Evolutionary conservation across 306 rosid species (phyloP), one percentile per base, ranked within the genome.

Genomic region (Medicago ruthenica): DNA sequence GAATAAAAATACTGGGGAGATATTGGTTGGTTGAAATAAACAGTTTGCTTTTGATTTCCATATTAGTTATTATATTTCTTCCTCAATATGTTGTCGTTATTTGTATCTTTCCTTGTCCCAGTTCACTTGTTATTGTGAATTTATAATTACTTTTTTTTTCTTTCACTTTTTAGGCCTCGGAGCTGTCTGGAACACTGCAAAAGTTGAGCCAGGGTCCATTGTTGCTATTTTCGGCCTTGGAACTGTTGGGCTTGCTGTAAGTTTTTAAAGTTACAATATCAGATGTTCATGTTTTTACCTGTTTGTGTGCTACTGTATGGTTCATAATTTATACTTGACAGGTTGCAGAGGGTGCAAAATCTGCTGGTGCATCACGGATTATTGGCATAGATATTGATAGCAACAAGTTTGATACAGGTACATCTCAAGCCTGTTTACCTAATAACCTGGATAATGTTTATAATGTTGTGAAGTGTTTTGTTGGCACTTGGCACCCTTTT

Each of bases 101-200:
- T 51, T 73, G 11, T 79, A 36, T 59, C 44, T 36, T 31, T 74
- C 55, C 8, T 21, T 9, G 37, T 55, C 40, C 10, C 18, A 9
- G 15, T 61, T 70, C 61, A 18, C 37, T 74, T 27, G 8, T 58
- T 12, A 41, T 8, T 42, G 11, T 11, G 48, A 17, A 14, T 7
- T 69, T 53, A 53, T 54, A 10, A 18, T 45, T 13, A 47, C 14
- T 76, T 34, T 34, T 34, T 74, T 61, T 18, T 65, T 7, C 34
- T 65, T 13, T 45, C 7, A 53, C 4, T 3, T 61, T 74, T 37
- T 68, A 91, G 98, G 96, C 67, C 96, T 94, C 79, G 97, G 97
- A 77, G 98, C 98, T 78, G 98, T 93, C 77, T 93, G 98, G 98
- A 93, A 93, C 92, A 91, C 98, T 20, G 98, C 98, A 70, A 93